phyloP scores from a whole-genome alignment of 768 basidiomycete species.

The Amanita pallidorosea region DNA sequence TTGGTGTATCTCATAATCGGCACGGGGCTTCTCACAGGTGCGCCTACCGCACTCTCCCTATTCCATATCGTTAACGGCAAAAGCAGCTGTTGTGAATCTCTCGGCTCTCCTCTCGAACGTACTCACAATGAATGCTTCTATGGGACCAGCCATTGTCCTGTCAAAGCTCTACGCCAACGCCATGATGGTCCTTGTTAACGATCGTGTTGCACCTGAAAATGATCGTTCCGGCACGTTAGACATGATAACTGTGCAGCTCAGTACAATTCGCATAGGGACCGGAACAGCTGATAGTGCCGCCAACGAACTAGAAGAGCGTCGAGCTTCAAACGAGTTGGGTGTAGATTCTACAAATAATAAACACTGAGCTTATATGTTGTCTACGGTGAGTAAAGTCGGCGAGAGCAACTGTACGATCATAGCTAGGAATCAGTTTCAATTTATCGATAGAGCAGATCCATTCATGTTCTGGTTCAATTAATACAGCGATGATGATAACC shows the following conservation, averaged over 20 bases:
- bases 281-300: not conserved
- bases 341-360: too few species aligned
- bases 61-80: not conserved
- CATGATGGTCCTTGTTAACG: conserved; percentile 21
- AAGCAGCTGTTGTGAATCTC: conserved; percentile 20
- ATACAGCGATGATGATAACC: too few species aligned
- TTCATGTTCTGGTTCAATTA: too few species aligned
- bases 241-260: not conserved
- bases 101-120: conserved; percentile 11
- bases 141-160: conserved; percentile 21
- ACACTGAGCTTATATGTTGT: too few species aligned
- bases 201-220: conserved; percentile 8
- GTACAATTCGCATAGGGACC: not conserved
- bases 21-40: conserved; percentile 23
- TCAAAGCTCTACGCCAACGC: conserved; percentile 24
- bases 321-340: too few species aligned
- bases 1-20: conserved; percentile 21
- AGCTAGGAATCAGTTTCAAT: too few species aligned
- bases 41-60: not conserved
- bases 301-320: too few species aligned
- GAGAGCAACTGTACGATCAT: too few species aligned
- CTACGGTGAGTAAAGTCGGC: too few species aligned
- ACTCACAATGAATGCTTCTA: conserved; percentile 17
- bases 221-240: not conserved
- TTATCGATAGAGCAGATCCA: too few species aligned